A percentile compares a stretch with the other conserved stretches of the same genome.
Evolutionary conservation across 106 monocot genomes (phyloP).

Genomic region (Xerophyta viscosa): DNA sequence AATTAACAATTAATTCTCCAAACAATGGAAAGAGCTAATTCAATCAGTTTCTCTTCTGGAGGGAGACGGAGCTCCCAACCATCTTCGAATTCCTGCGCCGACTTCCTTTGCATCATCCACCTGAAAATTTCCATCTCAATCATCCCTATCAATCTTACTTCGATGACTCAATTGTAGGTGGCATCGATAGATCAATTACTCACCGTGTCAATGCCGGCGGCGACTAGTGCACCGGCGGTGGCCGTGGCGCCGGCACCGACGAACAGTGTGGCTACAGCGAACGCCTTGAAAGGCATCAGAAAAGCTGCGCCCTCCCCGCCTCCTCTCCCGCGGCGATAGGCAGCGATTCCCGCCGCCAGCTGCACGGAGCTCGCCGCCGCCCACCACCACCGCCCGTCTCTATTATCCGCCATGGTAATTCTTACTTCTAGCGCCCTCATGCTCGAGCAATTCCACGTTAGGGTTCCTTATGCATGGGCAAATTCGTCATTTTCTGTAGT

Average conservation of each 20-base stretch:
- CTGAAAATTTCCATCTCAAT: constrained; percentile 14
- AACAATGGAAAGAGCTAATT: not conserved
- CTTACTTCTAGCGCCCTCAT: too few species aligned
- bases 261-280: constrained; percentile 71
- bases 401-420: constrained; percentile 5
- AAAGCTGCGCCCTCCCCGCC: constrained; percentile 21
- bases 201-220: constrained; percentile 35
- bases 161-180: too few species aligned
- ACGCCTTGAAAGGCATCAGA: constrained; percentile 92
- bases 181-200: not conserved
- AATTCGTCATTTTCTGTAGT: too few species aligned
- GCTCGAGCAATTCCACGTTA: too few species aligned
- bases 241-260: constrained; percentile 77
- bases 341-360: constrained; percentile 40
- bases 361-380: constrained; percentile 77
- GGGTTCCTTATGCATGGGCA: too few species aligned
- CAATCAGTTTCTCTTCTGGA: constrained; percentile 13
- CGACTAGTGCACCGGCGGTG: constrained; percentile 22
- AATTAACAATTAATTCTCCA: too few species aligned
- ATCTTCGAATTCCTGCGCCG: constrained; percentile 41
- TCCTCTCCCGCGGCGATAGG: constrained; percentile 58
- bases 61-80: constrained; percentile 30
- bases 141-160: not conserved
- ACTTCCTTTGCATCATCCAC: constrained; percentile 62
- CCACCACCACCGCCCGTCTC: constrained; percentile 54